Evolutionary conservation across 2,329 filamentous ascomycete species (phyloP).

Genomic region (Colletotrichum costaricense): DNA sequence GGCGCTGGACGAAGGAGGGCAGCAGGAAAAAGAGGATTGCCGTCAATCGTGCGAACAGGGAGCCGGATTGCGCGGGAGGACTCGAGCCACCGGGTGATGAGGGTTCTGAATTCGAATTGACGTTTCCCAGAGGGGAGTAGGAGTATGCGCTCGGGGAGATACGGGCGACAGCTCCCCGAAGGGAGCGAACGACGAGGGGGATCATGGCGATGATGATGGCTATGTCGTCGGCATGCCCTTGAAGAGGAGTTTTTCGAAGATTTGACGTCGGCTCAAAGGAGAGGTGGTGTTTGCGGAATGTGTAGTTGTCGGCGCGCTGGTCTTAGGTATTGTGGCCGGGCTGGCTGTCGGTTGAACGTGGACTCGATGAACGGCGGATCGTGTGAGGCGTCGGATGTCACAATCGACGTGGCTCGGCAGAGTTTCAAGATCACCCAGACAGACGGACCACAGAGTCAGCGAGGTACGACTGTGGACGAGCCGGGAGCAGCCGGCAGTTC

Average conservation of each 20-base stretch:
- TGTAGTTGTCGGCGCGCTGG: not conserved
- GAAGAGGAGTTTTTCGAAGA: too few relatives aligned
- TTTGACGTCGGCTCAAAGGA: too few relatives aligned
- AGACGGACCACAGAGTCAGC: constrained; percentile 1
- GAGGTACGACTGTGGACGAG: not conserved
- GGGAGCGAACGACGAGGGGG: constrained; percentile 32
- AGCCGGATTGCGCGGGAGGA: not conserved
- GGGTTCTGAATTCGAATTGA: constrained; percentile 22
- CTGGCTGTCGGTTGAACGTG: not conserved
- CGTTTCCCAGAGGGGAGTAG: constrained; percentile 19
- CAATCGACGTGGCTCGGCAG: constrained; percentile 5
- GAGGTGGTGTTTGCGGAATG: not conserved
- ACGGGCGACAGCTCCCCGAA: constrained; percentile 33
- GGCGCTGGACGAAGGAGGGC: constrained; percentile 46
- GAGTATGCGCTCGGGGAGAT: constrained; percentile 23
- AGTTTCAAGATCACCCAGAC: constrained; percentile 6
- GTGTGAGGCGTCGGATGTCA: not conserved
- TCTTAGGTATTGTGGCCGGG: not conserved
- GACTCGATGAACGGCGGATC: not conserved
- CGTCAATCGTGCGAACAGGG: constrained; percentile 19
- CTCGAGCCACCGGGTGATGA: constrained; percentile 11
- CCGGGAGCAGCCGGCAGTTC: not conserved
- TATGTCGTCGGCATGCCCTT: constrained; percentile 14
- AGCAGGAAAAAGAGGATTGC: constrained; percentile 41
- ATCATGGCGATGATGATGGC: constrained; percentile 21